Evolutionary conservation across 306 rosid species (phyloP).

Genomic region (Vigna nakashimae): DNA sequence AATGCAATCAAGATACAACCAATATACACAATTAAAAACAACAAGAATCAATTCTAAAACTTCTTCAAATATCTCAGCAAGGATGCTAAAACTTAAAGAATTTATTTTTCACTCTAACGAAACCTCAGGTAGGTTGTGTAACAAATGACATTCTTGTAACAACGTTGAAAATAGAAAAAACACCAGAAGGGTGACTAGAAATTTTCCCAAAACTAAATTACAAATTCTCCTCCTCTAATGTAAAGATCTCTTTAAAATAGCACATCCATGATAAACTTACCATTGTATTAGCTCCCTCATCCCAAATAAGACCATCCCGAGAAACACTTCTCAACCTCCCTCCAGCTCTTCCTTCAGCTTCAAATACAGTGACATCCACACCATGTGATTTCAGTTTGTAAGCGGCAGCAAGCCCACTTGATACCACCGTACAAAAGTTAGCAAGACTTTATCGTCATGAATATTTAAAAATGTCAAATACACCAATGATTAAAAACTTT

Average conservation of each 20-base stretch:
- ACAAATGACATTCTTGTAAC: not conserved
- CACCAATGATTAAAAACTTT: not conserved
- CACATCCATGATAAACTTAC: constrained; percentile 48
- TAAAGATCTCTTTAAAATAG: constrained; percentile 18
- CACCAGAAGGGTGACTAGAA: not conserved
- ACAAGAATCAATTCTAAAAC: no score
- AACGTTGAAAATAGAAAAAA: constrained; percentile 14
- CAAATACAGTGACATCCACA: constrained; percentile 73
- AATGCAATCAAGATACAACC: no score
- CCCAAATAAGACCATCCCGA: constrained; percentile 82
- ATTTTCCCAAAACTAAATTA: constrained; percentile 33
- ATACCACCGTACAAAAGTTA: constrained; percentile 44
- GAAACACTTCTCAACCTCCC: constrained; percentile 89
- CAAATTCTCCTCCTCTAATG: constrained; percentile 22
- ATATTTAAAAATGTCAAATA: constrained; percentile 15
- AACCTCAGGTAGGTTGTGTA: not conserved
- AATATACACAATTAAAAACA: no score
- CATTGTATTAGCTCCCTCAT: constrained; percentile 97
- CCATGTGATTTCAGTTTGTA: constrained; percentile 90
- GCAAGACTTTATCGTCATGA: constrained; percentile 24
- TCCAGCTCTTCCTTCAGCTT: constrained; percentile 86
- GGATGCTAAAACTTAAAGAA: not conserved
- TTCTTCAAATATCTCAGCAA: no score
- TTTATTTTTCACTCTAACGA: constrained; percentile 21
- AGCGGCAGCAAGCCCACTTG: constrained; percentile 94